A percentile compares a stretch with the other conserved stretches of the same genome.
Conservation (phyloP, 2,329 filamentous ascomycete species). For the Herpotrichia juniperi region DNA sequence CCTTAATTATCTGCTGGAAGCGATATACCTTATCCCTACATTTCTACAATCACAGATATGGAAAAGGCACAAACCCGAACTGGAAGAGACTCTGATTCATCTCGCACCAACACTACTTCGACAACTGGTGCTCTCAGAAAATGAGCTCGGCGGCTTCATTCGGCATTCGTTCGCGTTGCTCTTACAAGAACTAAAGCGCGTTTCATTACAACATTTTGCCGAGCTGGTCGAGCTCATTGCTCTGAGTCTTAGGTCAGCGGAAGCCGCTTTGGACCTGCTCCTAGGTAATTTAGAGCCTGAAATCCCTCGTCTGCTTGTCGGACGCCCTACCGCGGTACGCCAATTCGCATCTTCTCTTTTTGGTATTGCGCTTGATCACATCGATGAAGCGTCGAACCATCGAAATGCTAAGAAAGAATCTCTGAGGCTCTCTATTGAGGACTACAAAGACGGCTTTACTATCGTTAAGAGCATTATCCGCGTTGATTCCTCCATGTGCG, state of each 20-base stretch:
- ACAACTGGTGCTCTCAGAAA: slow-evolving; percentile 26
- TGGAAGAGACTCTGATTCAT: slow-evolving; percentile 18
- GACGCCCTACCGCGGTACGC: slow-evolving; percentile 24
- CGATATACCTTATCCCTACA: slow-evolving; percentile 20
- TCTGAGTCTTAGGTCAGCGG: slow-evolving; percentile 36
- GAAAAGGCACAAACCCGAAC: slow-evolving; percentile 16
- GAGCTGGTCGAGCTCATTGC: slow-evolving; percentile 41
- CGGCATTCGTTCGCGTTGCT: slow-evolving; percentile 32
- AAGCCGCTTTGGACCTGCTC: slow-evolving; percentile 40
- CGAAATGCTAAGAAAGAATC: slow-evolving; percentile 13
- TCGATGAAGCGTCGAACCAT: slow-evolving; percentile 40
- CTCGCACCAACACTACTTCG: slow-evolving; percentile 20
- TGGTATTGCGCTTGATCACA: slow-evolving; percentile 49
- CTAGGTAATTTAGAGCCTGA: slow-evolving; percentile 43
- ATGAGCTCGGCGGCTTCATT: slow-evolving; percentile 31
- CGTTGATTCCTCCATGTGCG: slow-evolving; percentile 20
- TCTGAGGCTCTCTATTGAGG: slow-evolving; percentile 15
- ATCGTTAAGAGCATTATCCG: slow-evolving; percentile 23
- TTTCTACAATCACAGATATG: slow-evolving; percentile 24
- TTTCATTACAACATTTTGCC: slow-evolving; percentile 33
- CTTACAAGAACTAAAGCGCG: slow-evolving; percentile 25
- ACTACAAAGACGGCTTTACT: slow-evolving; percentile 13
- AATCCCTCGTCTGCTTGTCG: slow-evolving; percentile 32
- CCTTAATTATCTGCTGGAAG: slow-evolving; percentile 19
- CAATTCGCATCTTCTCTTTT: slow-evolving; percentile 43